Base-by-base conservation (phyloP, 2,329 filamentous ascomycete species). In the Penicillium sp. region DNA sequence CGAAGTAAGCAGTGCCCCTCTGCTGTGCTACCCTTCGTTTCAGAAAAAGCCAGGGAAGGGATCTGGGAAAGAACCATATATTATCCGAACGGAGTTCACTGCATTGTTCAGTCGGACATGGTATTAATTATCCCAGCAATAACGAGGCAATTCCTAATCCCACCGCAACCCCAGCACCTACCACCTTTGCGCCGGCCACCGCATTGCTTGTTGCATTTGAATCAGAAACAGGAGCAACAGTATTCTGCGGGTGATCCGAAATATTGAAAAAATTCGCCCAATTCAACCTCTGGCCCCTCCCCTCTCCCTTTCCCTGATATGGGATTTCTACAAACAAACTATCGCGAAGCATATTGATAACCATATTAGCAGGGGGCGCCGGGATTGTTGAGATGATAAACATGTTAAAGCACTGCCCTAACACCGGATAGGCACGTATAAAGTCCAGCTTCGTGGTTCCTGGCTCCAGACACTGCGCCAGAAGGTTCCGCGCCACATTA, bases 301-400 rank as follows among this genome's bases (percentile, higher is more conserved):
- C 35, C 13, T 41, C 35, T 41, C 35, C 13, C 35, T 41, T 41
- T 15, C 11, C 35, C 35, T 41, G 35, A 15, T 41, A 41, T 41
- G 35, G 35, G 11, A 41, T 41, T 13, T 41, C 35, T 41, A 35
- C 35, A 9, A 55, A 45, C 35, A 55, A 23, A 17, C 52, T 41
- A 23, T 55, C 52, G 8, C 52, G 52, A 15, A 55, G 52, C 52
- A 55, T 17, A 35, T 55, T 44, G 11, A 35, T 21, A 6, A 55
- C 31, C 52, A 55, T 41, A 17, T 35, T 44, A 44, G 31, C 41
- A 7, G n/a, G 52, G n/a, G 52, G 52, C 17, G 41, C 41, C 17
- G 26, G 26, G 9, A 55, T 45, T 7, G 15, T 23, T 5, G 23
- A 23, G n/a, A 55, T 29, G 15, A 35, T 23, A 15, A 17, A 9